Base-by-base conservation (phyloP, 208 protist genomes). In the Kentomonas sorsogonicus region DNA sequence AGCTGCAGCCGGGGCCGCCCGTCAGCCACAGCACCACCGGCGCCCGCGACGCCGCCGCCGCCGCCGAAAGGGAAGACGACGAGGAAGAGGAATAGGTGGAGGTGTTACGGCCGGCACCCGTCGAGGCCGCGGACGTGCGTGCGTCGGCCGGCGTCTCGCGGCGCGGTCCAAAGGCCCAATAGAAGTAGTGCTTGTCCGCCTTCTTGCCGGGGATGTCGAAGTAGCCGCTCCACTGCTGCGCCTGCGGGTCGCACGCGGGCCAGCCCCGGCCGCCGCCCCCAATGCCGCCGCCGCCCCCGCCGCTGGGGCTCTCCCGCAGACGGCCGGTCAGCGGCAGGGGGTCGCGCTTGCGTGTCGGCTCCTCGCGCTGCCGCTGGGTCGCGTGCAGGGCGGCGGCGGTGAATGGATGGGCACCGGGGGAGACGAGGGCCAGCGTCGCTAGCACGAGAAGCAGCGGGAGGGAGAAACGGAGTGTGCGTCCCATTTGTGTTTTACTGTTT, bases 1-100 rank as follows among this genome's bases (percentile, higher is more conserved):
- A 84, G 60, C 72, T 80, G 78, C 89, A 97, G 43, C 93, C 93
- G 5, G 94, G 91, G 23, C 94, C 91, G 38, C 93, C 94, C 18
- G 82, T 95, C 61, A 96, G 69, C 87, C 88, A 97, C 23, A 96
- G 50, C 13, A 97, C 60, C 39, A 94, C 57, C 10, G 87, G 86
- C 36, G 65, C 53, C 16, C 25, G 11, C 18, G 29, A 74, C 41
- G 75, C 74, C 18, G 47, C 41, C 46, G 77, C 72, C n/a, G 46
- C 45, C 50, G 55, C 51, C n/a, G n/a, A n/a, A n/a, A n/a, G n/a
- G n/a, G n/a, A n/a, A n/a, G n/a, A n/a, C n/a, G n/a, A n/a, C n/a
- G n/a, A n/a, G n/a, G n/a, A n/a, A n/a, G n/a, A n/a, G n/a, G n/a
- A n/a, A n/a, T n/a, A n/a, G n/a, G n/a, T n/a, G n/a, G n/a, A n/a